Conservation (phyloP, 768 basidiomycete genomes). For the Psilocybe cubensis region DNA sequence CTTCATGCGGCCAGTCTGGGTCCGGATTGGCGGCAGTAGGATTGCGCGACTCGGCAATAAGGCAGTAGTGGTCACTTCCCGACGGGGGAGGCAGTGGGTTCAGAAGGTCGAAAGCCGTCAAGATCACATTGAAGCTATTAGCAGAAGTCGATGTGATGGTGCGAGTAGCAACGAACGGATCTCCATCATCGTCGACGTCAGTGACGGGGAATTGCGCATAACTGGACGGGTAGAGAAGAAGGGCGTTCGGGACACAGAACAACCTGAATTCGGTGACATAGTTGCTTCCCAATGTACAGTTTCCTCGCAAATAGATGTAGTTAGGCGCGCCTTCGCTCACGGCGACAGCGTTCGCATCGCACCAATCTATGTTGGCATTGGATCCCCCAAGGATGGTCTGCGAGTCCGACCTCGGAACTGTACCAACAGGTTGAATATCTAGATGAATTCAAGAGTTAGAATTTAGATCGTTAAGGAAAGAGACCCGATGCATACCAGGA, state of each 20-base stretch:
- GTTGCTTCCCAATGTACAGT: not conserved
- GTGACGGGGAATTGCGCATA: not conserved
- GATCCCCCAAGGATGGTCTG: not conserved
- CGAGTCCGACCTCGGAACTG: not conserved
- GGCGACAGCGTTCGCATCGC: not conserved
- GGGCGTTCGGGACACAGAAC: not conserved
- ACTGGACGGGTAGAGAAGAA: not conserved
- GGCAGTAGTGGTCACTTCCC: constrained; percentile 1
- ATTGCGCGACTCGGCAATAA: not conserved
- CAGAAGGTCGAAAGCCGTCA: not conserved
- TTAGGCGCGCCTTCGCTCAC: not conserved
- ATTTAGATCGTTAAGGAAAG: not conserved
- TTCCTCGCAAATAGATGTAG: not conserved
- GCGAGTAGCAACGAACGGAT: not conserved
- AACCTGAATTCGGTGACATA: not conserved
- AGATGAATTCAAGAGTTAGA: not conserved
- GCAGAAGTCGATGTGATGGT: no score
- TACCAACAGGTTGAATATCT: not conserved
- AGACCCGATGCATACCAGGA: not conserved
- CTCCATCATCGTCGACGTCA: not conserved
- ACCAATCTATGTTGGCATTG: not conserved
- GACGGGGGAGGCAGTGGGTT: not conserved
- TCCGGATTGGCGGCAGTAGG: not conserved
- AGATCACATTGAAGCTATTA: not conserved
- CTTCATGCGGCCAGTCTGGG: not conserved